Conservation (phyloP, 1,139 yeast genomes). For the Geotrichum phurueaensis region DNA sequence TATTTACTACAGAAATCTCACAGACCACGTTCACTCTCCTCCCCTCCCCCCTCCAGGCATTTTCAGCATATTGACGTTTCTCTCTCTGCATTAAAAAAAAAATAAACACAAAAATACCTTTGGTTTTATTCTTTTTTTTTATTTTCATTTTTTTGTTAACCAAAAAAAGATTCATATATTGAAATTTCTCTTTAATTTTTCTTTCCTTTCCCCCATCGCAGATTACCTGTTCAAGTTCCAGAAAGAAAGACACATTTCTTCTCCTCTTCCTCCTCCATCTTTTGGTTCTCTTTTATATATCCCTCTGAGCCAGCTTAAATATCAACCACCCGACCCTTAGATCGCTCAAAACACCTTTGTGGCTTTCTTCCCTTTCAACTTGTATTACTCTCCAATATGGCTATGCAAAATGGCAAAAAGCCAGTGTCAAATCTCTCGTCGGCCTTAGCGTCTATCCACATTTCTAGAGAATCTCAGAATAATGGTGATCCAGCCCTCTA, state of each 20-base stretch:
- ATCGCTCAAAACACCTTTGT: too few relatives aligned
- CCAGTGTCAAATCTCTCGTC: slow-evolving; percentile 31
- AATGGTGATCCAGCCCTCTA: slow-evolving; percentile 2
- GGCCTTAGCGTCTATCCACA: slow-evolving; percentile 31
- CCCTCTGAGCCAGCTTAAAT: background rate
- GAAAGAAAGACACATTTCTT: background rate
- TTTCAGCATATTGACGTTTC: background rate
- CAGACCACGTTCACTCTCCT: background rate
- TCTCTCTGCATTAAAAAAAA: too few relatives aligned
- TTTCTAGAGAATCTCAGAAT: slow-evolving; percentile 15
- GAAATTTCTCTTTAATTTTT: background rate
- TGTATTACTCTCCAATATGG: slow-evolving; percentile 6
- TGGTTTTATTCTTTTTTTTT: too few relatives aligned
- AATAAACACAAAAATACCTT: background rate
- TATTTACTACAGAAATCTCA: background rate
- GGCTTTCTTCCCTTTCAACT: background rate
- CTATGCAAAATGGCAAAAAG: slow-evolving; percentile 15
- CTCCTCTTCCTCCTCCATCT: background rate
- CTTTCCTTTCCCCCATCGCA: background rate
- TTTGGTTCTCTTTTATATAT: too few relatives aligned
- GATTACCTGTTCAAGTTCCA: background rate
- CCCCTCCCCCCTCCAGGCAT: background rate
- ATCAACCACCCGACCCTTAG: too few relatives aligned
- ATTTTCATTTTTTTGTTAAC: too few relatives aligned
- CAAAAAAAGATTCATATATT: too few relatives aligned